Evolutionary conservation across 345 rosid species (phyloP).

Genomic region (Triadica sebifera): DNA sequence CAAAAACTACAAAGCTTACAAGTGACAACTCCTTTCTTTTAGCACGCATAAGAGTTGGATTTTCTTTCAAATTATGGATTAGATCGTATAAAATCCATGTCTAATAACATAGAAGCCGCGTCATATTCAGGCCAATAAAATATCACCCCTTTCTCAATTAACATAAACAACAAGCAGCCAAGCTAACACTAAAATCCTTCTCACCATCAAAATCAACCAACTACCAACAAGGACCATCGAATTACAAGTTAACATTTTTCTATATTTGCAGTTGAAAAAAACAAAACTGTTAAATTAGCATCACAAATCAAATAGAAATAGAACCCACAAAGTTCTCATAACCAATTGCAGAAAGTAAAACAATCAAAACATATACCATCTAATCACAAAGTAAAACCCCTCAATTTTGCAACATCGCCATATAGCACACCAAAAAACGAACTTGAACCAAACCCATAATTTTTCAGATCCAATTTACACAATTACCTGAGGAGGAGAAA

Average conservation of each 20-base stretch:
- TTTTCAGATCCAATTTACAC: not conserved
- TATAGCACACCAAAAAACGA: not conserved
- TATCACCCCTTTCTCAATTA: not conserved
- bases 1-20: not conserved
- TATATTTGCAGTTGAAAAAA: not conserved
- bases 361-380: not conserved
- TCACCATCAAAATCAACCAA: not conserved
- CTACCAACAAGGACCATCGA: not conserved
- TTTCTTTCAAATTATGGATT: not conserved
- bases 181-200: not conserved
- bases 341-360: not conserved
- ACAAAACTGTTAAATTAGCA: not conserved
- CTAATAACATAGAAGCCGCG: not conserved
- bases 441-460: constrained; percentile 12
- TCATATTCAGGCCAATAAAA: not conserved
- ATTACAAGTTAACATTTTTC: not conserved
- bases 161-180: constrained; percentile 1
- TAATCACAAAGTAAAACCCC: not conserved
- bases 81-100: not conserved
- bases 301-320: not conserved
- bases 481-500: constrained; percentile 73
- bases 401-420: not conserved
- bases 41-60: not conserved
- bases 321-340: not conserved
- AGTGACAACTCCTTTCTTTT: not conserved